Percentiles rank a stretch among this genome's conserved stretches.
Evolutionary conservation across 163 green algal genomes (phyloP).

Genomic region (Botryococcus braunii): DNA sequence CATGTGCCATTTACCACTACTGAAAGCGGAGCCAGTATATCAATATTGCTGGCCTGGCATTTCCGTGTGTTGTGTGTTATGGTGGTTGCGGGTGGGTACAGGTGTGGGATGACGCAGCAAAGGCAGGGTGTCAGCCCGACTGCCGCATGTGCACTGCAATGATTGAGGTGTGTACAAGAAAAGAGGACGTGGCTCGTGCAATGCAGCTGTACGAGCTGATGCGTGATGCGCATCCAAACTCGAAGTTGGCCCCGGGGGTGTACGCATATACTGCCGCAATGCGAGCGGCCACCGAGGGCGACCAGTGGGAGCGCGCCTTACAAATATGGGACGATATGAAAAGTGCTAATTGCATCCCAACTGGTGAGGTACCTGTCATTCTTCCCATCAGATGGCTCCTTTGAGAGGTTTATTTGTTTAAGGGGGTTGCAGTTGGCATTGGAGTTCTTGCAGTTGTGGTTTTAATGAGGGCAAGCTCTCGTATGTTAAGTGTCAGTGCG

Average conservation of each 20-base stretch:
- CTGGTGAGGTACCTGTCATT: too few relatives aligned
- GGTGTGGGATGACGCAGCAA: constrained; percentile 60
- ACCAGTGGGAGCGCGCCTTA: constrained; percentile 48
- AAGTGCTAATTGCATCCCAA: constrained; percentile 38
- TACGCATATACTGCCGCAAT: constrained; percentile 84
- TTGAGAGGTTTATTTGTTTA: too few relatives aligned
- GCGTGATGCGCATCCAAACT: constrained; percentile 34
- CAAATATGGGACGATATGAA: constrained; percentile 79
- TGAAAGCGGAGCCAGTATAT: too few relatives aligned
- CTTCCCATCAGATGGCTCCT: background rate
- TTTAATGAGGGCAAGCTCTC: too few relatives aligned
- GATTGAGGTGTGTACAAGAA: constrained; percentile 68
- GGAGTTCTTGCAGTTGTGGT: too few relatives aligned
- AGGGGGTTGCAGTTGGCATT: too few relatives aligned
- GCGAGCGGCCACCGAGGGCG: constrained; percentile 66
- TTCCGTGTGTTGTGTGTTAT: too few relatives aligned
- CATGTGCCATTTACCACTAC: too few relatives aligned
- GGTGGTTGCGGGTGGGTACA: constrained; percentile 11
- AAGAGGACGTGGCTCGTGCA: constrained; percentile 53
- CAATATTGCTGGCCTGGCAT: too few relatives aligned
- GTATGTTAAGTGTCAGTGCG: too few relatives aligned
- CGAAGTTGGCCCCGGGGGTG: constrained; percentile 57
- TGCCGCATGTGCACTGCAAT: constrained; percentile 73
- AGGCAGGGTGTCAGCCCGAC: constrained; percentile 46
- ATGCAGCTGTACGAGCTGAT: constrained; percentile 59